Evolutionary conservation across 2,329 filamentous ascomycete genomes (phyloP), one percentile per base, ranked within the genome.

Genomic region (Rugonectria rugulosa): DNA sequence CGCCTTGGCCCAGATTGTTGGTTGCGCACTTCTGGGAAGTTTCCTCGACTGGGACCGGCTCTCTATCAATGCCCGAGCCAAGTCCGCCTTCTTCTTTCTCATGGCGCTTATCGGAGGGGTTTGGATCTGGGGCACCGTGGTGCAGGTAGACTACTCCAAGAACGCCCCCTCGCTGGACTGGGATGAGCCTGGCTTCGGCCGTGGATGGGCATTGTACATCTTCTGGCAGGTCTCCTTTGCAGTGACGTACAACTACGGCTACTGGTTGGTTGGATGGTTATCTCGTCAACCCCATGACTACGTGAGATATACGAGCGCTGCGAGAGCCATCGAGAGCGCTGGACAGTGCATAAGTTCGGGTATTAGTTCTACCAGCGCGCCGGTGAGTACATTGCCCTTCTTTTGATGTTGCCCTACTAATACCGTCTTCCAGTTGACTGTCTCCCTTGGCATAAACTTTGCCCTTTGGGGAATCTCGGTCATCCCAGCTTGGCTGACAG

Each of bases 191-290:
- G 62, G 61, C 1, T 71, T 67, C 42, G 68, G 64, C 2, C 50
- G 55, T 8, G 55, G 55, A 1, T 58, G 55, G 66, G 72, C 65
- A 5, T 51, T 73, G 8, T 72, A 72, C 47, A 68, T 74, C 14
- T 59, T 73, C 29, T 69, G 62, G 67, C 71, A 71, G 50, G 63
- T 70, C 15, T 69, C 69, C 41, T 72, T 61, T 46, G 63, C 65
- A 0, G 53, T 72, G 44, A 65, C 68, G 7, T 71, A 72, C 51
- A 73, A 72, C 49, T 72, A 69, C 27, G 68, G 69, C 2, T 75
- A 72, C 42, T 74, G 70, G 68, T 54, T 74, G 27, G 9, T 17
- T 57, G 4, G 47, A 41, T 6, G 26, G 29, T 14, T 29, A 52
- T 15, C 36, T 48, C 7, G 46, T 41, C 6, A 48, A 57, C 17